These are phyloP conservation scores for Urostyla sp. DNA, from an alignment of 73 alveolate genomes.

Conservation along the genomic window DNA sequence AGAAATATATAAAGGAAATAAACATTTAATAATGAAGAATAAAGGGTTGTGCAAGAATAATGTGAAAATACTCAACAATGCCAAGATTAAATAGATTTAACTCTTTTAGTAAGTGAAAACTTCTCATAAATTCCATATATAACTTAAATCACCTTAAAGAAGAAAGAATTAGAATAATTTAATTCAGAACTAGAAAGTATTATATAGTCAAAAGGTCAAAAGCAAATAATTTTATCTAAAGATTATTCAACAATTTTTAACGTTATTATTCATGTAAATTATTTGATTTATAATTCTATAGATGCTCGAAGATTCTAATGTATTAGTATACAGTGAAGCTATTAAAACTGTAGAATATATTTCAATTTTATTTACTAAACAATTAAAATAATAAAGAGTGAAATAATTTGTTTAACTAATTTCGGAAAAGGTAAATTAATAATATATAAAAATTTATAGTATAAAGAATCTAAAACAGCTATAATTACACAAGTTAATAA, in stretches of 20 bases:
- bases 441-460: not conserved
- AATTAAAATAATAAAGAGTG: conserved; percentile 29
- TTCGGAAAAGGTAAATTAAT: conserved; percentile 32
- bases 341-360: conserved; percentile 59
- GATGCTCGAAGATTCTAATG: conserved; percentile 73
- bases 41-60: not conserved
- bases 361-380: conserved; percentile 11
- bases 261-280: conserved; percentile 47
- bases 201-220: not conserved
- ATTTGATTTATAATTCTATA: not conserved
- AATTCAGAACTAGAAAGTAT: conserved; percentile 50
- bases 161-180: conserved; percentile 51
- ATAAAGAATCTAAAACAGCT: conserved; percentile 66
- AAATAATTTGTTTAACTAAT: conserved; percentile 47
- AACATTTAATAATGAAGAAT: not conserved
- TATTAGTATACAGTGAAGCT: conserved; percentile 60
- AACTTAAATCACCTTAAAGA: conserved; percentile 50
- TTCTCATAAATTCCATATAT: conserved; percentile 65
- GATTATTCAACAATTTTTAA: conserved; percentile 58
- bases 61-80: not conserved
- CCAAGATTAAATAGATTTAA: conserved; percentile 33
- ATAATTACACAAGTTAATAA: conserved; percentile 45
- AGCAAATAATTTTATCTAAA: conserved; percentile 26
- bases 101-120: conserved; percentile 44
- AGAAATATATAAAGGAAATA: conserved; percentile 18